Base-by-base conservation (phyloP, 2,329 filamentous ascomycete genomes). In the Orbilia javanica region DNA sequence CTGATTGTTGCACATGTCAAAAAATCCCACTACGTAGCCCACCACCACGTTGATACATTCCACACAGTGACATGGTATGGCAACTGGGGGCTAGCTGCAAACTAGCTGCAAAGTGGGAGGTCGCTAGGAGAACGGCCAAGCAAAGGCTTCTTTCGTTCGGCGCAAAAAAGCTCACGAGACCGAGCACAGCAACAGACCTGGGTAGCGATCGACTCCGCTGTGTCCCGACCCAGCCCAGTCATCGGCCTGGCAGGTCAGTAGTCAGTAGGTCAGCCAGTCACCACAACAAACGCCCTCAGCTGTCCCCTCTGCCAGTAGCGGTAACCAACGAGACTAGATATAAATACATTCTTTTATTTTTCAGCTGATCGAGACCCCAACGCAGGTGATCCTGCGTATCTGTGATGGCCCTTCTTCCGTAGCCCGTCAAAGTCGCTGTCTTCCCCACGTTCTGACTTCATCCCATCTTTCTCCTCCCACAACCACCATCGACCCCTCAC, bases 101-200 rank as follows among this genome's bases (percentile, higher is more conserved):
- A n/a, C n/a, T n/a, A n/a, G n/a, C n/a, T n/a, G n/a, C 5, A 48
- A 25, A 48, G n/a, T 15, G 11, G 25, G 50, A 53, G 50, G 50
- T 53, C 50, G 25, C 50, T 18, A 53, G 25, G 50, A 53, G 50
- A n/a, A 44, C 42, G 18, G 50, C 50, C 50, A 53, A 53, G 50
- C 25, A 31, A 53, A 31, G 50, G 50, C 27, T 31, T 53, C 50
- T 53, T 57, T 57, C 52, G 55, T 36, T 29, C 31, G 55, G 55
- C 55, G 55, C 55, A 20, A 34, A 27, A 39, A 60, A 29, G 31
- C 55, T 60, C 55, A 60, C 55, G 55, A 60, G 55, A 60, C 55
- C 53, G 52, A 55, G 20, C 50, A 2, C 13, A 36, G 31, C 31
- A 39, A 39, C 31, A 60, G 53, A 36, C 15, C 55, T 3, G 25